Base-by-base conservation (phyloP, 768 basidiomycete species). In the Rhizopogon vesiculosus region DNA sequence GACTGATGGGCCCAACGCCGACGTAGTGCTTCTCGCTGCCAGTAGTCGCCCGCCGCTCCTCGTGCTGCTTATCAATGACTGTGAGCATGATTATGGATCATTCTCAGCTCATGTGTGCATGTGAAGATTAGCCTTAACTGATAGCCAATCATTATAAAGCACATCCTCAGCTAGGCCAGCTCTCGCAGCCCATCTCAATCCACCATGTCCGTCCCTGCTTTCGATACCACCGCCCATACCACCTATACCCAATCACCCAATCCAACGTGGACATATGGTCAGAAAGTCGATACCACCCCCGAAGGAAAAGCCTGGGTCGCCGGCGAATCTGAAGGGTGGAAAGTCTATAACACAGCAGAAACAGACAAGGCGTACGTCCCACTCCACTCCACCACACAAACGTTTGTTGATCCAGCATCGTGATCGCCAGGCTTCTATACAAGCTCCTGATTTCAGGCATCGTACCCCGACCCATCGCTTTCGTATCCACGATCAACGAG, bases 391-490 rank as follows among this genome's bases (percentile, higher is more conserved):
- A 7, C 8, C 7, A 19, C 1, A 15, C 12, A 39, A 25, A 25
- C 25, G 3, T 25, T 25, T 25, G 25, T 43, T 48, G 5, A 31
- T 18, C 1, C 39, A n/a, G 12, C 39, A 31, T 7, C 12, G 29
- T 33, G 42, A 18, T 18, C 18, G 42, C 12, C 43, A 73, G 69
- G 12, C 35, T 56, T 38, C 50, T 74, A 15, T 73, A 77, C 61
- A 62, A 54, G 40, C 56, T 74, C 22, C 57, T 76, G 66, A 69
- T 71, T 25, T 69, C 71, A 48, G 75, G 75, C 9, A 63, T 78
- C 45, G 65, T 70, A 1, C 78, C 79, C 0, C 65, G 78, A n/a
- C 79, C 78, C 7, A 73, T 79, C 33, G 77, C 74, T 2, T 76
- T 78, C 54, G 69, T 77, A 8, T 76, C 76, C 18, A 70, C 72